phyloP scores from a whole-genome alignment of 2,329 filamentous ascomycete species.

The Metarhizium rileyi region DNA sequence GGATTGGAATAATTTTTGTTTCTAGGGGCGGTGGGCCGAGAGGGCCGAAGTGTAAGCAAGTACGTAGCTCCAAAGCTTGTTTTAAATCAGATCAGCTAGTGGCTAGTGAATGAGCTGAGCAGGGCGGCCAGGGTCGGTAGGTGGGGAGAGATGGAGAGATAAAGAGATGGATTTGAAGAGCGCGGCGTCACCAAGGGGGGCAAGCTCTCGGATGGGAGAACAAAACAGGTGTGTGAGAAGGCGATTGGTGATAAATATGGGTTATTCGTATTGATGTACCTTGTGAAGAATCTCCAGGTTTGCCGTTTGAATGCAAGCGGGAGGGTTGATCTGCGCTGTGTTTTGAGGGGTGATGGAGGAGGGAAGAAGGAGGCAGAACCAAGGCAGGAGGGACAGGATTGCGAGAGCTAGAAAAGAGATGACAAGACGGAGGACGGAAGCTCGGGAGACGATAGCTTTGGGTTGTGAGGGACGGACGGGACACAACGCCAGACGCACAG shows the following conservation, averaged over 20 bases:
- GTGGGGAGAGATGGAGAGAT: constrained; percentile 3
- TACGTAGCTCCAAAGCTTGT: constrained; percentile 2
- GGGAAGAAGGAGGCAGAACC: background rate
- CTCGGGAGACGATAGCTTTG: background rate
- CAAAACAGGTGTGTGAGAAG: constrained; percentile 7
- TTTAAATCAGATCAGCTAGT: constrained; percentile 3
- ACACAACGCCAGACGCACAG: background rate
- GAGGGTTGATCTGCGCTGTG: background rate
- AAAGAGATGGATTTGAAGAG: too few species aligned
- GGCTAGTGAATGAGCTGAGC: background rate
- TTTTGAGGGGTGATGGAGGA: constrained; percentile 3
- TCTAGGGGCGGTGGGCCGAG: constrained; percentile 6
- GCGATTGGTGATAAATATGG: constrained; percentile 4
- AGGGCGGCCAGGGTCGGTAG: background rate
- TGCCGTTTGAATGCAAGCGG: background rate
- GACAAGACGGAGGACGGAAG: constrained; percentile 5
- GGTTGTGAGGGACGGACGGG: too few species aligned
- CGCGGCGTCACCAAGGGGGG: background rate
- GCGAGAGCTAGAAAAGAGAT: background rate
- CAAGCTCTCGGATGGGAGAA: constrained; percentile 6
- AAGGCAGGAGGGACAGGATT: constrained; percentile 4
- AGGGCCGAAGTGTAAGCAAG: constrained; percentile 5
- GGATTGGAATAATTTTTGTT: constrained; percentile 5
- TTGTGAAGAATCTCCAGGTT: background rate
- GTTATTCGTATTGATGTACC: constrained; percentile 4